Evolutionary conservation across 768 basidiomycete species (phyloP), one percentile per base, ranked within the genome.

Genomic region (Phylloporus sp.): DNA sequence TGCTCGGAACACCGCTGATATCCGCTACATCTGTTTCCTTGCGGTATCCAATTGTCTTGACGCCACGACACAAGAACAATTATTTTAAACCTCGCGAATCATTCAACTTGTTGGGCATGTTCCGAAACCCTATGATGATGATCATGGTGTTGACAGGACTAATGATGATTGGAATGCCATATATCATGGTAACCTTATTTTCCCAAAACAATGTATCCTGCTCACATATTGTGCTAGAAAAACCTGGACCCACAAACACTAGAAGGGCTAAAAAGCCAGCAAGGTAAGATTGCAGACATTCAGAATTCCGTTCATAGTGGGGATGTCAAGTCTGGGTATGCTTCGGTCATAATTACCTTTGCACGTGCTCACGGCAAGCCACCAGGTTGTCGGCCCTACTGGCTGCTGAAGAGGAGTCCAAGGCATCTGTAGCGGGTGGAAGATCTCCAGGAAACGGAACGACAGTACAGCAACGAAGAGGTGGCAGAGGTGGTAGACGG

Each of bases 81-180:
- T 92, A 85, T 66, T 91, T 87, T 63, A 73, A 82, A 26, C 82
- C 86, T 23, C 79, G 66, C 28, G 79, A 90, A 65, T 80, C 82
- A 16, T 92, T 92, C 76, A 86, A 86, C 66, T 55, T 89, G 22
- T 49, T 86, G 50, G 80, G 73, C 47, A 90, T 92, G 86, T 73
- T 92, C 61, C 80, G 84, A 51, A 92, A 82, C 63, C 89, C 89
- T 7, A 91, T 92, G 89, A 86, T 88, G 76, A 70, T 92, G 52
- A 76, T 91, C 66, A 86, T 88, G 82, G 75, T 81, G 27, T 68
- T 78, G 56, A 85, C 78, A 40, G 88, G 78, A 32, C 72, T 69
- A 45, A 79, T 89, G 79, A 78, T 87, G 72, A 67, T 91, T 24
- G 79, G 76, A 22, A 84, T 81, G 80, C 89, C 88, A 5, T 89